Evolutionary conservation across 164 flowering plant species (phyloP).

Genomic region (Chimonanthus praecox): DNA sequence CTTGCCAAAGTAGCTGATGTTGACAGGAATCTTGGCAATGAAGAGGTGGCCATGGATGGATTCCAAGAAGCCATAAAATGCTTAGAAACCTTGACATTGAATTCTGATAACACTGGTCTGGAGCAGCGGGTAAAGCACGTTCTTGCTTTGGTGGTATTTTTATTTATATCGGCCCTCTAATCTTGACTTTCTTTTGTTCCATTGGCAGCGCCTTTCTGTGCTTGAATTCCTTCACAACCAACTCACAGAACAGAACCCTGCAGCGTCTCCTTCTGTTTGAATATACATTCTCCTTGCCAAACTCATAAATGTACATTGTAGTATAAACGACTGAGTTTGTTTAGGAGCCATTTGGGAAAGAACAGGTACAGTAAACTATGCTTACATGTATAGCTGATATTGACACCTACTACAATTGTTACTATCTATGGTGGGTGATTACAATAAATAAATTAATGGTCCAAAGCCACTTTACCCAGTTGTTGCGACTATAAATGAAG

Average conservation of each 20-base stretch:
- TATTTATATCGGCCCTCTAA: not conserved
- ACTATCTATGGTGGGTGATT: not conserved
- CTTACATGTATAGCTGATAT: not conserved
- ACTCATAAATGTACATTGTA: conserved; percentile 1
- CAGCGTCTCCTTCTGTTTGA: conserved; percentile 3
- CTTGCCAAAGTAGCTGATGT: conserved; percentile 95
- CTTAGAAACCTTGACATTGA: conserved; percentile 55
- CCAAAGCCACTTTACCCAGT: not conserved
- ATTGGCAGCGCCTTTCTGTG: conserved; percentile 65
- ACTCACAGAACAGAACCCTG: conserved; percentile 28
- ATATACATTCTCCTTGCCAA: not conserved
- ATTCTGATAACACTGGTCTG: conserved; percentile 46
- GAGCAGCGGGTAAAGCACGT: conserved; percentile 55
- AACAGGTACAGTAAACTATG: not conserved
- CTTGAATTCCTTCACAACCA: conserved; percentile 68
- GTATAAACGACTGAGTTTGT: not conserved
- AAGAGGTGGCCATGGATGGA: conserved; percentile 51
- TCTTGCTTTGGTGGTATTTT: not conserved
- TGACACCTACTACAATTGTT: not conserved
- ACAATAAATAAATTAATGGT: not conserved
- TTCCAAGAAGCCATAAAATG: conserved; percentile 75
- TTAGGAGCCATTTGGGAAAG: not conserved
- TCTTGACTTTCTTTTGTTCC: not conserved
- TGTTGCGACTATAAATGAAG: not conserved
- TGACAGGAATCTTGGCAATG: conserved; percentile 70